Evolutionary conservation across 2,329 filamentous ascomycete genomes (phyloP).

Genomic region (Cercospora canescens): DNA sequence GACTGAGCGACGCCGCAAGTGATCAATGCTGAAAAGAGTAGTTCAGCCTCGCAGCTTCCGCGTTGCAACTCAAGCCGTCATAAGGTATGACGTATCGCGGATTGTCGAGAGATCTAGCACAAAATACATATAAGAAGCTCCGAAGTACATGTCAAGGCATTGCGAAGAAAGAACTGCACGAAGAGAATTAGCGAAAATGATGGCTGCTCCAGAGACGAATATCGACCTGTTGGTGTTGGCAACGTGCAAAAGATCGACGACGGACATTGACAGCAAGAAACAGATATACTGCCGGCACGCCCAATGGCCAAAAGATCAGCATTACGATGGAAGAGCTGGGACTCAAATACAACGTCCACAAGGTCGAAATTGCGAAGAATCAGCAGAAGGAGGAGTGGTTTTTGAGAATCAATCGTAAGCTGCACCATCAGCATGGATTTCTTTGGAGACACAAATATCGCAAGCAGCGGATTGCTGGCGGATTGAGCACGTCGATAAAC

Average conservation of each 20-base stretch:
- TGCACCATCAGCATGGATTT: slow-evolving; percentile 42
- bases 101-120: not conserved
- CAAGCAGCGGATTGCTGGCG: not conserved
- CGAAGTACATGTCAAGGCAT: not conserved
- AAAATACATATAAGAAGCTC: not conserved
- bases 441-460: slow-evolving; percentile 49
- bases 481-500: not conserved
- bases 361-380: slow-evolving; percentile 47
- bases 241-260: too few relatives aligned
- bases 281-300: slow-evolving; percentile 35
- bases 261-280: not conserved
- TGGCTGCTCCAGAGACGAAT: slow-evolving; percentile 7
- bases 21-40: not conserved
- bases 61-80: slow-evolving; percentile 9
- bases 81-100: not conserved
- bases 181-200: not conserved
- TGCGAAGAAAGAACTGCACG: not conserved
- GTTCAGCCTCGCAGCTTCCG: slow-evolving; percentile 1
- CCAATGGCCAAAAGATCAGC: slow-evolving; percentile 38
- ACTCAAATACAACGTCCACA: slow-evolving; percentile 35
- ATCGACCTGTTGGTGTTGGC: slow-evolving; percentile 1
- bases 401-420: slow-evolving; percentile 45
- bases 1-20: not conserved
- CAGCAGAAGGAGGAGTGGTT: slow-evolving; percentile 49
- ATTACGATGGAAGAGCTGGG: slow-evolving; percentile 36